Conservation (phyloP, 2,329 filamentous ascomycete genomes). For the Neobulgaria alba region DNA sequence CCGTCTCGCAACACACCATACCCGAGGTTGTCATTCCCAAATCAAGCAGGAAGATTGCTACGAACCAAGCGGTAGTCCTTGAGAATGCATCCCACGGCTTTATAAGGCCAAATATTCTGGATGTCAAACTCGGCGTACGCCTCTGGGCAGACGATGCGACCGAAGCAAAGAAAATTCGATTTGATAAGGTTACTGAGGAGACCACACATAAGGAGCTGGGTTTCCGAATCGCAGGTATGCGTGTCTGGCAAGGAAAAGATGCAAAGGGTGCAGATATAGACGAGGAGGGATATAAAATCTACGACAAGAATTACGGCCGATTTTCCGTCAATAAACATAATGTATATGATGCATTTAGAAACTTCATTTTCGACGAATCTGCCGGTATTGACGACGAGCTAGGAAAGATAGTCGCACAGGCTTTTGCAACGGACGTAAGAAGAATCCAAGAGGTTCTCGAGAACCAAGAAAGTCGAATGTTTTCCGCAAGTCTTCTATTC, state of each 20-base stretch:
- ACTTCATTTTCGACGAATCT: constrained; percentile 48
- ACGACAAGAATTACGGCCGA: constrained; percentile 56
- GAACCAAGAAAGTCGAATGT: constrained; percentile 53
- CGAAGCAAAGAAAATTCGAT: constrained; percentile 48
- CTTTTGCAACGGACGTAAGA: constrained; percentile 45
- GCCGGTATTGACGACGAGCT: constrained; percentile 53
- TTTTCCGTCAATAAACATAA: constrained; percentile 43
- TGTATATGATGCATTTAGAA: constrained; percentile 43
- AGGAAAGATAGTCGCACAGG: constrained; percentile 44
- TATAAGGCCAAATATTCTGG: constrained; percentile 77
- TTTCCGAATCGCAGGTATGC: constrained; percentile 59
- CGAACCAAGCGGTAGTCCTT: constrained; percentile 72
- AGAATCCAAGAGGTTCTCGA: constrained; percentile 45
- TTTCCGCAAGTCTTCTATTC: constrained; percentile 46
- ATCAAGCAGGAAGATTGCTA: constrained; percentile 48
- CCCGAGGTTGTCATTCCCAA: constrained; percentile 4
- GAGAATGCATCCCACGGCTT: constrained; percentile 79
- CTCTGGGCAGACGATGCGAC: constrained; percentile 74
- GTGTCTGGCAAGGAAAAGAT: constrained; percentile 49
- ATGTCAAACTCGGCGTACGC: constrained; percentile 81
- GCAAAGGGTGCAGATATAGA: constrained; percentile 44
- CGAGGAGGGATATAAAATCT: constrained; percentile 47
- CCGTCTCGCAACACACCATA: not conserved
- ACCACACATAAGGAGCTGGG: constrained; percentile 53
- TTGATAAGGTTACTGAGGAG: constrained; percentile 48